Conservation (phyloP, 345 rosid genomes). For the Syzygium grande region DNA sequence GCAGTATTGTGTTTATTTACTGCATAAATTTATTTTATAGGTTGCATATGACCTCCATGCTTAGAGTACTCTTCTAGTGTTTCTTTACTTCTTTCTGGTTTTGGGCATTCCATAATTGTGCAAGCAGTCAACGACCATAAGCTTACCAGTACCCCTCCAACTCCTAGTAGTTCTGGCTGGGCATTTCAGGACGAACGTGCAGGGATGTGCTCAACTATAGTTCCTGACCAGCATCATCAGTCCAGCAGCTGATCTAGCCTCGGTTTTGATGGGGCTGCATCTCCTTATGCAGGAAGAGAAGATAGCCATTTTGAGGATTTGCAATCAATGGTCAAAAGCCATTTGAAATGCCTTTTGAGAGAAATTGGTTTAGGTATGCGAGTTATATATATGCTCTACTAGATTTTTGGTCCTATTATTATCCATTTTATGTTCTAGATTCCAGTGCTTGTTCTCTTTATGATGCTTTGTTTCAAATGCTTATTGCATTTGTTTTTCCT, state of each 20-base stretch:
- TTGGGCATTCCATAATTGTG: background rate
- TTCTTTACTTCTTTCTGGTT: background rate
- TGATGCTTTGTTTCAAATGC: background rate
- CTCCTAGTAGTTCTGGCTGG: slow-evolving; percentile 25
- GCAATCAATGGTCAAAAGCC: slow-evolving; percentile 63
- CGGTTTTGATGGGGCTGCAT: slow-evolving; percentile 15
- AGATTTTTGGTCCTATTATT: background rate
- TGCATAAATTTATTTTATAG: background rate
- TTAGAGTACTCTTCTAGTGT: background rate
- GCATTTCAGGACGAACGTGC: slow-evolving; percentile 42
- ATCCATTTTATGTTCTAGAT: background rate
- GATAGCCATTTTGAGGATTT: slow-evolving; percentile 45
- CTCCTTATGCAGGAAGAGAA: slow-evolving; percentile 21
- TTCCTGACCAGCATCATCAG: slow-evolving; percentile 27
- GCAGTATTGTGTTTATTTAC: background rate
- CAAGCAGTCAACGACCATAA: slow-evolving; percentile 17
- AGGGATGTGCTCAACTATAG: slow-evolving; percentile 22
- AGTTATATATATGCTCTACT: background rate
- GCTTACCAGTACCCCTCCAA: slow-evolving; percentile 5
- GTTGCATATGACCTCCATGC: background rate
- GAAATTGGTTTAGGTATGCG: slow-evolving; percentile 57
- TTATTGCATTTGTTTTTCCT: background rate
- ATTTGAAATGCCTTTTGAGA: slow-evolving; percentile 57
- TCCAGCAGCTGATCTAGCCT: slow-evolving; percentile 34
- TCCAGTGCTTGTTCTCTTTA: background rate